phyloP scores from a whole-genome alignment of 2,329 filamentous ascomycete genomes.

The Penicillium sp. region DNA sequence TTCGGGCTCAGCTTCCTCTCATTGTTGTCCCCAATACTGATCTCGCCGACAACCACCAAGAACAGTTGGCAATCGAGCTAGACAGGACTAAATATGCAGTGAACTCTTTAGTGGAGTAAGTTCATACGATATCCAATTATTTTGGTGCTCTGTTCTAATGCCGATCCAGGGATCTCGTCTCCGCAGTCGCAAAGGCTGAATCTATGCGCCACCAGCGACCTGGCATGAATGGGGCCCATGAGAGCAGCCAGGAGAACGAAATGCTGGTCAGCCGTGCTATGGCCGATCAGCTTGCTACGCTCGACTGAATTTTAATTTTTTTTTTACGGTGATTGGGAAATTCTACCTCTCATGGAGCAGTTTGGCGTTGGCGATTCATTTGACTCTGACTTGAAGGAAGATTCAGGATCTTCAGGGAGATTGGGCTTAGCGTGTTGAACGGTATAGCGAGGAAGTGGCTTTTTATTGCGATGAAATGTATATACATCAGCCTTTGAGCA shows the following conservation, averaged over 20 bases:
- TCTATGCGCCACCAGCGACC: neutral
- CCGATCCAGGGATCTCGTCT: slow-evolving; percentile 3
- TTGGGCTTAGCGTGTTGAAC: neutral
- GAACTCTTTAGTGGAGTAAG: slow-evolving; percentile 66
- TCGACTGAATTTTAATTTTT: slow-evolving; percentile 3
- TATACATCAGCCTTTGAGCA: neutral
- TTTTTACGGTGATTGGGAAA: neutral
- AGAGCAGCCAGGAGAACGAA: neutral
- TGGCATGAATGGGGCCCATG: neutral
- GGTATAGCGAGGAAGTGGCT: too few relatives aligned
- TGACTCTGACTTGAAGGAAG: neutral
- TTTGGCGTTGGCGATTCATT: neutral
- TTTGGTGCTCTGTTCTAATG: neutral
- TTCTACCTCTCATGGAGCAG: neutral
- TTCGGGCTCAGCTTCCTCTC: slow-evolving; percentile 71
- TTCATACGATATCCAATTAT: slow-evolving; percentile 2
- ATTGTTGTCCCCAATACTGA: slow-evolving; percentile 83
- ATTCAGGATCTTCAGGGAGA: neutral
- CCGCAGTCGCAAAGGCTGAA: neutral
- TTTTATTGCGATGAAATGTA: neutral
- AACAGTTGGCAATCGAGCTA: slow-evolving; percentile 77
- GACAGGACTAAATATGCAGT: slow-evolving; percentile 72
- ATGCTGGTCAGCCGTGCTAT: neutral
- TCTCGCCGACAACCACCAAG: slow-evolving; percentile 87
- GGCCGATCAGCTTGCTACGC: neutral